phyloP scores from a whole-genome alignment of 345 rosid genomes.

The Barbarea vulgaris region DNA sequence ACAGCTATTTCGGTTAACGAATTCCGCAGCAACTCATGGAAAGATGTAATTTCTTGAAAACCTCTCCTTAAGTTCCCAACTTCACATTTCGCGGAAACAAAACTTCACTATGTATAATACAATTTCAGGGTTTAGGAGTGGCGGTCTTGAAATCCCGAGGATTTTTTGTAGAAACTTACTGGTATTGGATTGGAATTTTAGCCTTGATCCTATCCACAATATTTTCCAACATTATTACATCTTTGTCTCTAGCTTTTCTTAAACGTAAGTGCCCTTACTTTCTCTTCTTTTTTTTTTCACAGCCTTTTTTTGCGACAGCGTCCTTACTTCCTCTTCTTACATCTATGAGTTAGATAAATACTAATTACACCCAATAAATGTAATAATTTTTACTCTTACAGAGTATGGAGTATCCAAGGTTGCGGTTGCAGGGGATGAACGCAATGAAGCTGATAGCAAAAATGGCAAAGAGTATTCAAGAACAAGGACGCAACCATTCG shows the following conservation, averaged over 20 bases:
- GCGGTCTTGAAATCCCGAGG: conserved; percentile 51
- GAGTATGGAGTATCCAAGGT: conserved; percentile 49
- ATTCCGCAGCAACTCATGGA: conserved; percentile 59
- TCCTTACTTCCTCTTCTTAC: not conserved
- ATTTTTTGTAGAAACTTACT: conserved; percentile 48
- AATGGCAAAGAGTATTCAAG: conserved; percentile 1
- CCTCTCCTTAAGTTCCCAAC: not conserved
- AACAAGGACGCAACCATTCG: not conserved
- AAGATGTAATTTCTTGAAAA: conserved; percentile 33
- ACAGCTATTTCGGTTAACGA: conserved; percentile 58
- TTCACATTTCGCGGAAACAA: not conserved
- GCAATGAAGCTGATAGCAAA: not conserved
- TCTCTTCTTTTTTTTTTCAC: not conserved
- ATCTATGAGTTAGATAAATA: not conserved
- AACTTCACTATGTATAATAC: not conserved
- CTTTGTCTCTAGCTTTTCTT: conserved; percentile 54
- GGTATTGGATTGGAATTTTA: conserved; percentile 72
- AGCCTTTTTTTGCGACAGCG: no score
- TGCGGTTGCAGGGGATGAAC: conserved; percentile 31
- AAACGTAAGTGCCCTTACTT: conserved; percentile 51
- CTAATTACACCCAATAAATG: not conserved
- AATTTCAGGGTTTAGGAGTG: conserved; percentile 49
- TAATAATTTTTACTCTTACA: conserved; percentile 13
- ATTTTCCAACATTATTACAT: conserved; percentile 49
- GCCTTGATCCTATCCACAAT: conserved; percentile 48